Percentiles rank a stretch among this genome's conserved stretches.
Evolutionary conservation across 176 grass and related monocot genomes (phyloP).

Genomic region (Dactylis glomerata): DNA sequence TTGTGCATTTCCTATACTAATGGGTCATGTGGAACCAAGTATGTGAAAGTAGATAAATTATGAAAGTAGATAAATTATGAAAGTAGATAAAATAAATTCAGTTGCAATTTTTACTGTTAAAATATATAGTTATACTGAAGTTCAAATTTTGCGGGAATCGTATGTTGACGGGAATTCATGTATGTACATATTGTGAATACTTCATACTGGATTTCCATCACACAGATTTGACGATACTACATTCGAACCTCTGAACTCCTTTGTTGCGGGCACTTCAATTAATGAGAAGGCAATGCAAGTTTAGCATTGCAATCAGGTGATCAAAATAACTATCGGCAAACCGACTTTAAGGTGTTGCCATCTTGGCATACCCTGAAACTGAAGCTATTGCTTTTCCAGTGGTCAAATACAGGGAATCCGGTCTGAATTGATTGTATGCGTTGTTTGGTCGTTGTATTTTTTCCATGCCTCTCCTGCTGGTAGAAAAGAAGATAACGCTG

Average conservation of each 20-base stretch:
- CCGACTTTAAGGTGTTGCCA: slow-evolving; percentile 41
- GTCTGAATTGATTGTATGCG: slow-evolving; percentile 52
- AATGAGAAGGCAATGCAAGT: neutral
- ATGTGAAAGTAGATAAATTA: neutral
- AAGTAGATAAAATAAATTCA: neutral
- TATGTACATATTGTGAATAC: neutral
- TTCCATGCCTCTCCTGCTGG: no score
- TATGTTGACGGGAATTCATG: neutral
- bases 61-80: no score
- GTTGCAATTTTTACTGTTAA: no score
- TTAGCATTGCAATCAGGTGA: slow-evolving; percentile 1
- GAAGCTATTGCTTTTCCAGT: slow-evolving; percentile 68
- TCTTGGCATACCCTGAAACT: slow-evolving; percentile 54
- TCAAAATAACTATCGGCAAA: neutral
- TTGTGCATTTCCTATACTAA: neutral
- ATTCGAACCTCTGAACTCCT: slow-evolving; percentile 5
- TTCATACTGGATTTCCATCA: slow-evolving; percentile 3
- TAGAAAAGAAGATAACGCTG: no score
- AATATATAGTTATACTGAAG: no score
- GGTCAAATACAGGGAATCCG: slow-evolving; percentile 75
- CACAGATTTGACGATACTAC: slow-evolving; percentile 13
- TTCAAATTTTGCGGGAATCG: no score
- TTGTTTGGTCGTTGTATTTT: slow-evolving; percentile 47
- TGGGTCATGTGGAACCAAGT: neutral
- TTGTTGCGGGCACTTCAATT: neutral